Conservation (phyloP, 208 protist species). For the Crithidia fasciculata region DNA sequence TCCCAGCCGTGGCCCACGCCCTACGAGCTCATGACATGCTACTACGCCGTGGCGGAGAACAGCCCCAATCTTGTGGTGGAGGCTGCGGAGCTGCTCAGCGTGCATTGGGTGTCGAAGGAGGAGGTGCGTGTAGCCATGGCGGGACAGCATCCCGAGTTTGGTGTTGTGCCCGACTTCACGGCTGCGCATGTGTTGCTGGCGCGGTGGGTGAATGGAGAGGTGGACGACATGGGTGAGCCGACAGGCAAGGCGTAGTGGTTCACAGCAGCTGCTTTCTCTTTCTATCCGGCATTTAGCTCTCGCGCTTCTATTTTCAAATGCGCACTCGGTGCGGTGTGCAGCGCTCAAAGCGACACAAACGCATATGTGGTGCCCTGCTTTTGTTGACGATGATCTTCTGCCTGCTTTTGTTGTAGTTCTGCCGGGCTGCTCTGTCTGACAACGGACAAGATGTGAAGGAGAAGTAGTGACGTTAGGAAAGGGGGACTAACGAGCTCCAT, state of each 20-base stretch:
- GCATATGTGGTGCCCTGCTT: too few relatives aligned
- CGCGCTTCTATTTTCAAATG: too few relatives aligned
- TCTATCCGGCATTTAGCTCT: background rate
- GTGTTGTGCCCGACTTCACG: slow-evolving; percentile 23
- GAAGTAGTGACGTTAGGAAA: too few relatives aligned
- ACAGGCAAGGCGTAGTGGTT: background rate
- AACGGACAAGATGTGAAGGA: too few relatives aligned
- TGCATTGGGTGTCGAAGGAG: slow-evolving; percentile 54
- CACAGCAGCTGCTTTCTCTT: background rate
- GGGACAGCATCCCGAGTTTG: slow-evolving; percentile 38
- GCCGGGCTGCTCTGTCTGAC: too few relatives aligned
- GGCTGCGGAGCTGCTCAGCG: slow-evolving; percentile 38
- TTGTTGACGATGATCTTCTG: too few relatives aligned
- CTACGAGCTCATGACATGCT: slow-evolving; percentile 55
- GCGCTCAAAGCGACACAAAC: too few relatives aligned
- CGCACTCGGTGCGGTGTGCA: background rate
- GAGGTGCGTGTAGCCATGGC: slow-evolving; percentile 44
- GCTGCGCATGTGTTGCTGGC: slow-evolving; percentile 37
- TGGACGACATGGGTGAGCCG: slow-evolving; percentile 27
- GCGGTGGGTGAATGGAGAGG: slow-evolving; percentile 38
- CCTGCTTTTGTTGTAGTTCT: too few relatives aligned
- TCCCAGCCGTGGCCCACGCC: slow-evolving; percentile 63
- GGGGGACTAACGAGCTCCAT: too few relatives aligned
- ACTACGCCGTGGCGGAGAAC: slow-evolving; percentile 57
- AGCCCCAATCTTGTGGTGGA: slow-evolving; percentile 29